These are phyloP conservation scores for Asterophora lycoperdoides DNA, from an alignment of 768 basidiomycete genomes.

Conservation along the genomic window DNA sequence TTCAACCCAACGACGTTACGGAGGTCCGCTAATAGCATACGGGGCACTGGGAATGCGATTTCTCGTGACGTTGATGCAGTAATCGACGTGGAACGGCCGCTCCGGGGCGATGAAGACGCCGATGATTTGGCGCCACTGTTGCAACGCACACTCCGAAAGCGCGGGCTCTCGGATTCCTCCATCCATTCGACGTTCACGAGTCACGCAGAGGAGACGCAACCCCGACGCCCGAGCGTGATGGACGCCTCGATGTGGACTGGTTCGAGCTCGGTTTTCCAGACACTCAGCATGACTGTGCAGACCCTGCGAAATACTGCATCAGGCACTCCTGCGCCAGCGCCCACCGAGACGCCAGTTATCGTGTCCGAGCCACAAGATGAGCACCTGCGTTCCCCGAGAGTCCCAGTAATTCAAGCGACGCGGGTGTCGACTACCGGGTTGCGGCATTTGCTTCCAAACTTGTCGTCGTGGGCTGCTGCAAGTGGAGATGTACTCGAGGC, in stretches of 20 bases:
- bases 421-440: conserved; percentile 13
- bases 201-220: conserved; percentile 38
- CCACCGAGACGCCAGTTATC: conserved; percentile 11
- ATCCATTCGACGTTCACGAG: conserved; percentile 81
- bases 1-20: conserved; percentile 10
- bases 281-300: conserved; percentile 51
- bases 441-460: conserved; percentile 18
- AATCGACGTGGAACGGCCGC: conserved; percentile 48
- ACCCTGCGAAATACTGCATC: conserved; percentile 34
- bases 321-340: conserved; percentile 6
- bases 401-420: conserved; percentile 1
- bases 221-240: not conserved
- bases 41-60: conserved; percentile 28
- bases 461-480: conserved; percentile 29
- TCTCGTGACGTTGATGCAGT: conserved; percentile 78
- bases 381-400: conserved; percentile 10
- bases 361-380: conserved; percentile 8
- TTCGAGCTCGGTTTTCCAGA: conserved; percentile 47
- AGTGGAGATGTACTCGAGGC: conserved; percentile 21
- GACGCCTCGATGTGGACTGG: conserved; percentile 29
- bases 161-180: conserved; percentile 89
- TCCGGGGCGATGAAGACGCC: conserved; percentile 34
- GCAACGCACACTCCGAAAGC: conserved; percentile 63
- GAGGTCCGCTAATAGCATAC: conserved; percentile 11
- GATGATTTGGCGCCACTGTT: conserved; percentile 50